These are phyloP conservation scores for Gastrodia elata DNA, from an alignment of 106 monocot genomes.

Conservation along the genomic window DNA sequence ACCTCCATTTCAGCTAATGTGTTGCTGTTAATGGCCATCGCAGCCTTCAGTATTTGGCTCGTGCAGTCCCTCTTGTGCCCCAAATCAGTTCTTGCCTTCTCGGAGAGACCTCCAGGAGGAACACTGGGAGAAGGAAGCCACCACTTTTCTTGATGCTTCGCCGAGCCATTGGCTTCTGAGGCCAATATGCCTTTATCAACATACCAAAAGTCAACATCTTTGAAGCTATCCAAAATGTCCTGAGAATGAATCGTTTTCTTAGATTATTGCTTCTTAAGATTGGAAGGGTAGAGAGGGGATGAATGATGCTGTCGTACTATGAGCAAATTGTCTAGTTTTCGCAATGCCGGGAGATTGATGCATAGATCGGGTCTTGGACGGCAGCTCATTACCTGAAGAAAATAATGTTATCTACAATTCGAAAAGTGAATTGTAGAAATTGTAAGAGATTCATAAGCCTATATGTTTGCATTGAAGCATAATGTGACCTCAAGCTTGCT, in stretches of 20 bases:
- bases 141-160: slow-evolving; percentile 73
- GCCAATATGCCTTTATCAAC: slow-evolving; percentile 69
- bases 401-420: neutral
- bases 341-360: slow-evolving; percentile 78
- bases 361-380: slow-evolving; percentile 60
- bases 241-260: slow-evolving; percentile 15
- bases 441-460: neutral
- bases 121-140: slow-evolving; percentile 88
- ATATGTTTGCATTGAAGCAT: neutral
- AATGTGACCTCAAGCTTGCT: slow-evolving; percentile 72
- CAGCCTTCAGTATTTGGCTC: slow-evolving; percentile 81
- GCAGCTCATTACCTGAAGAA: slow-evolving; percentile 71
- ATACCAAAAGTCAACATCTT: slow-evolving; percentile 76
- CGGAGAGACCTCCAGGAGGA: slow-evolving; percentile 61
- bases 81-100: slow-evolving; percentile 50
- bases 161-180: slow-evolving; percentile 51
- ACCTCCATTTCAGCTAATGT: slow-evolving; percentile 82
- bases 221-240: slow-evolving; percentile 79
- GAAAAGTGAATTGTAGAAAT: neutral
- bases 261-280: neutral
- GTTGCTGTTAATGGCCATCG: slow-evolving; percentile 83
- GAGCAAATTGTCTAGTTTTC: slow-evolving; percentile 81
- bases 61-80: slow-evolving; percentile 74
- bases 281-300: neutral
- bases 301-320: slow-evolving; percentile 35